Conservation (phyloP, 2,329 filamentous ascomycete species). For the Bipolaris zeicola region DNA sequence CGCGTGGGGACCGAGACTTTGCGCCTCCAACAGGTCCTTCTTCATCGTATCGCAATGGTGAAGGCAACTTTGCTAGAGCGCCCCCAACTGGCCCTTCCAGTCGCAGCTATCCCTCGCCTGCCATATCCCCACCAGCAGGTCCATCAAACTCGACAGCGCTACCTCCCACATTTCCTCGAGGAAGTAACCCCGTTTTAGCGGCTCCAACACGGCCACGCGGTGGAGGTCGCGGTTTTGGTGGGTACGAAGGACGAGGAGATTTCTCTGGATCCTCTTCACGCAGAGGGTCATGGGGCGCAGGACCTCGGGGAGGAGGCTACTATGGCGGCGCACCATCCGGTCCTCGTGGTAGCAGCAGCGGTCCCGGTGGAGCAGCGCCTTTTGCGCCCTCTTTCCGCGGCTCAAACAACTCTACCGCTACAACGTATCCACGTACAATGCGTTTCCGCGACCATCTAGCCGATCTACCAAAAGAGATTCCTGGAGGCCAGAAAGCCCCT, state of each 20-base stretch:
- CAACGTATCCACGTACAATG: conserved; percentile 55
- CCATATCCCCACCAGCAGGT: conserved; percentile 49
- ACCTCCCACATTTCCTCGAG: conserved; percentile 44
- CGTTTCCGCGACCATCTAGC: conserved; percentile 53
- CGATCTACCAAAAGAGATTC: conserved; percentile 52
- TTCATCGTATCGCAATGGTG: conserved; percentile 45
- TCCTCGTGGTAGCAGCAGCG: conserved; percentile 38
- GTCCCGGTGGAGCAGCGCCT: conserved; percentile 33
- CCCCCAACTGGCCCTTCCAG: conserved; percentile 49
- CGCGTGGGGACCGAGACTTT: conserved; percentile 44
- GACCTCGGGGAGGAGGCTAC: conserved; percentile 39
- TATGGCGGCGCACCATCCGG: conserved; percentile 43
- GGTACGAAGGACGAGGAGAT: conserved; percentile 46
- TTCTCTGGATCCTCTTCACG: conserved; percentile 41
- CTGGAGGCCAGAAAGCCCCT: conserved; percentile 53
- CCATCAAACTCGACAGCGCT: conserved; percentile 39
- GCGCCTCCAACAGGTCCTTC: conserved; percentile 47
- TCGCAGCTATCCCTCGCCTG: conserved; percentile 45
- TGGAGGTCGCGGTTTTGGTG: conserved; percentile 48
- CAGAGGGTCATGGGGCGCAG: conserved; percentile 45
- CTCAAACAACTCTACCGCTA: conserved; percentile 50
- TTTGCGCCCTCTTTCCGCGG: conserved; percentile 50
- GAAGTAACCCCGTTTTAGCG: conserved; percentile 45
- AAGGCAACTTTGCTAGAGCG: conserved; percentile 41
- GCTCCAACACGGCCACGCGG: conserved; percentile 50